A percentile compares a stretch with the other conserved stretches of the same genome.
Evolutionary conservation across 345 rosid species (phyloP).

Genomic region (Luvunga scandens): DNA sequence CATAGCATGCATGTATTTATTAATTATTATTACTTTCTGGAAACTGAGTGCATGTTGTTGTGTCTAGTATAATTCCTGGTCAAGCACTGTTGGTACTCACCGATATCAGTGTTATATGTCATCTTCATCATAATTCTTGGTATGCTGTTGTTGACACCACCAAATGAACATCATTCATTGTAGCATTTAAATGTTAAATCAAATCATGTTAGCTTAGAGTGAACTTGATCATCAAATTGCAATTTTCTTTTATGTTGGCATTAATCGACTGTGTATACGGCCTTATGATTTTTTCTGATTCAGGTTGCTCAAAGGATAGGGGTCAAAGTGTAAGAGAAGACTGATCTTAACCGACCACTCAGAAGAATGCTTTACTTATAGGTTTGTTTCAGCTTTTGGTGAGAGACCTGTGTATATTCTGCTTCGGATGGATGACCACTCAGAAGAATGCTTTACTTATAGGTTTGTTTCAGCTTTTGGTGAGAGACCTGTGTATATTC

Average conservation of each 20-base stretch:
- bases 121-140: background rate
- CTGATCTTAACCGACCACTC: background rate
- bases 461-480: conserved; percentile 5
- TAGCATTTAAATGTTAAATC: background rate
- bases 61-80: background rate
- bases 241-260: background rate
- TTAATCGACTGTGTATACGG: background rate
- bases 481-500: background rate
- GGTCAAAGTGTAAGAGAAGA: conserved; percentile 44
- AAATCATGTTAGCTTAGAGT: background rate
- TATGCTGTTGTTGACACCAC: background rate
- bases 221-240: background rate
- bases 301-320: conserved; percentile 88
- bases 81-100: background rate
- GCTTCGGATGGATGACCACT: too few relatives aligned
- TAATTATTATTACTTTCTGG: background rate
- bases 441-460: conserved; percentile 13
- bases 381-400: too few relatives aligned
- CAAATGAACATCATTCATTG: background rate
- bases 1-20: background rate
- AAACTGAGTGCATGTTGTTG: background rate
- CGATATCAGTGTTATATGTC: background rate
- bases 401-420: too few relatives aligned
- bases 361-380: too few relatives aligned
- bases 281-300: background rate